Evolutionary conservation across 2,329 filamentous ascomycete genomes (phyloP), one percentile per base, ranked within the genome.

Genomic region (Diaporthe citri): DNA sequence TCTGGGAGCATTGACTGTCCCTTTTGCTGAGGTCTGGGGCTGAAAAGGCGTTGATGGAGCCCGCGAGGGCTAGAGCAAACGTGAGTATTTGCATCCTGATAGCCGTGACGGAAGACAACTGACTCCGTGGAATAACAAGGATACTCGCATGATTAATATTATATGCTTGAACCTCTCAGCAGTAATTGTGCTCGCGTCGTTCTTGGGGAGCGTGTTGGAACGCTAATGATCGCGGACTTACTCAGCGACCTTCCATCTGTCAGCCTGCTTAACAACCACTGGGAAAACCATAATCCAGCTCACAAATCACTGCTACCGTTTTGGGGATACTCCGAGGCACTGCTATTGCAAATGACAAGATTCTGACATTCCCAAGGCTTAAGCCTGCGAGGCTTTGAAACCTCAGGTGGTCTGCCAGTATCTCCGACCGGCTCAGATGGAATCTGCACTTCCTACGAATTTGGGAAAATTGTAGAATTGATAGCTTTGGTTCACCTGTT

Each of bases 181-280:
- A 6, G 36, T 41, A 6, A 6, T 15, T 20, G 8, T 20, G n/a
- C 20, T 15, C 7, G 39, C n/a, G 28, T 43, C 34, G 13, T 39
- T 20, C 56, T 36, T n/a, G 2, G 31, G 17, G 3, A 12, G 57
- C 8, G 31, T 12, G 12, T 22, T 41, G 13, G 10, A 22, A 4
- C 15, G 7, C 2, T 7, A 12, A 9, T 4, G n/a, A 28, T 43
- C 6, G 20, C n/a, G 15, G 36, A 43, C 57, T 62, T 62, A 62
- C 57, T 62, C 57, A 62, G 57, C 36, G 57, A 41, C 57, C 10
- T 17, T 60, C 56, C 9, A 60, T 39, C 57, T 25, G 36, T 60
- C 57, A 62, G 57, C 39, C n/a, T 43, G 57, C 57, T 62, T 62
- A 62, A 10, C 34, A 43, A 43, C 36, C 36, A 9, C 28, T 20